These are phyloP conservation scores for Magnaporthiopsis incrustans DNA, from an alignment of 2,329 filamentous ascomycete genomes.

Conservation along the genomic window DNA sequence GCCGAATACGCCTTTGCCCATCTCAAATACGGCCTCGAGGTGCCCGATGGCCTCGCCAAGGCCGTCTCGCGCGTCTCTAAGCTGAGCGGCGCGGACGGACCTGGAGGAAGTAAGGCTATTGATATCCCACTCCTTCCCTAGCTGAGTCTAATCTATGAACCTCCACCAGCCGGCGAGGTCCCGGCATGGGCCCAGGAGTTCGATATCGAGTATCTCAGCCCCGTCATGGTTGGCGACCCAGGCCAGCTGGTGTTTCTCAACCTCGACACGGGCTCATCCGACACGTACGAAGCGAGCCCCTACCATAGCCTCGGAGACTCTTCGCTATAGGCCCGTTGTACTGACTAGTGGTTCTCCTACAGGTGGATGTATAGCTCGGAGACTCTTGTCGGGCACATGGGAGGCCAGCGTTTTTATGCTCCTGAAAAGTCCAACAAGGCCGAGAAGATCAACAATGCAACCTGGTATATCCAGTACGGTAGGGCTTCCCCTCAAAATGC, in stretches of 20 bases:
- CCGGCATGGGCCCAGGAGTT: slow-evolving; percentile 23
- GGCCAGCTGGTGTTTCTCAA: slow-evolving; percentile 54
- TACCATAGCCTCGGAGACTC: neutral
- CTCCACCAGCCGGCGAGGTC: slow-evolving; percentile 12
- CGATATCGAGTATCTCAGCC: slow-evolving; percentile 52
- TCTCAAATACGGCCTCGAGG: slow-evolving; percentile 27
- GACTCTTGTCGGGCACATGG: slow-evolving; percentile 34
- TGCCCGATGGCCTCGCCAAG: slow-evolving; percentile 19
- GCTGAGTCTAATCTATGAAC: neutral
- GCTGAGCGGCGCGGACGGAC: neutral
- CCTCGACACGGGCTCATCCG: slow-evolving; percentile 58
- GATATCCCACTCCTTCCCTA: neutral
- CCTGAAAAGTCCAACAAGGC: slow-evolving; percentile 38
- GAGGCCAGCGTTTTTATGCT: slow-evolving; percentile 35
- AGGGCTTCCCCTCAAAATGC: slow-evolving; percentile 16
- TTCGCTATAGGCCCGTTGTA: neutral
- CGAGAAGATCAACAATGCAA: slow-evolving; percentile 29
- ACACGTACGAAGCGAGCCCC: slow-evolving; percentile 48
- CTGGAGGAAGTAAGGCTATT: neutral
- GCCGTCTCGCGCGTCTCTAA: slow-evolving; percentile 3
- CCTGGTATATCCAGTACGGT: slow-evolving; percentile 40
- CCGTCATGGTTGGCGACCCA: slow-evolving; percentile 53
- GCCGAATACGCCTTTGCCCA: slow-evolving; percentile 24
- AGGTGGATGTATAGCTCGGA: slow-evolving; percentile 50
- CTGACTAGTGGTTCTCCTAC: slow-evolving; percentile 8